Conservation (phyloP, 129 eudicot genomes). For the Glebionis coronaria region DNA sequence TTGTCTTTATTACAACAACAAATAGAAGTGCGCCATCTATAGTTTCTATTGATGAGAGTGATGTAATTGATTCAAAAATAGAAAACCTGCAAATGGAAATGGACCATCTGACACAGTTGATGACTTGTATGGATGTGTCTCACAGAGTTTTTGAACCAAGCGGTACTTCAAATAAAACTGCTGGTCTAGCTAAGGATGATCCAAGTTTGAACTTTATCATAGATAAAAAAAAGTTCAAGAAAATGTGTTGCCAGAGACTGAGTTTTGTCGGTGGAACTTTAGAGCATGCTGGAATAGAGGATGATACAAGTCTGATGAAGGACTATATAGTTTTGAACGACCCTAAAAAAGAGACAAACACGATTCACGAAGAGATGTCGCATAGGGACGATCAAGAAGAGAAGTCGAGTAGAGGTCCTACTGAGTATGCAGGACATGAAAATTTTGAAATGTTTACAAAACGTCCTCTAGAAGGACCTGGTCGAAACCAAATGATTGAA, state of each 20-base stretch:
- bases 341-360: not conserved
- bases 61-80: too few relatives aligned
- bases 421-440: too few relatives aligned
- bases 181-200: slow-evolving; percentile 16
- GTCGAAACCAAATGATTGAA: not conserved
- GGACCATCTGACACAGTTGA: too few relatives aligned
- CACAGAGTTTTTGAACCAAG: too few relatives aligned
- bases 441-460: not conserved
- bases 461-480: not conserved
- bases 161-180: too few relatives aligned
- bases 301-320: not conserved
- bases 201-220: slow-evolving; percentile 12
- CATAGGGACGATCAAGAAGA: slow-evolving; percentile 2
- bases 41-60: too few relatives aligned
- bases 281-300: too few relatives aligned
- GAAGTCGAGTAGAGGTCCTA: too few relatives aligned
- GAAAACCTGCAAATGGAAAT: too few relatives aligned
- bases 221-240: slow-evolving; percentile 19
- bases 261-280: slow-evolving; percentile 7
- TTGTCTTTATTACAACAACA: too few relatives aligned
- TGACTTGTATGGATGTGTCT: too few relatives aligned
- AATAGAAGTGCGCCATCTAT: too few relatives aligned
- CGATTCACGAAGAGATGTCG: not conserved
- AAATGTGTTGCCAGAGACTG: slow-evolving; percentile 8
- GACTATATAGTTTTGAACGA: not conserved